Evolutionary conservation across 768 basidiomycete genomes (phyloP), one percentile per base, ranked within the genome.

Genomic region (Daedalea quercina): DNA sequence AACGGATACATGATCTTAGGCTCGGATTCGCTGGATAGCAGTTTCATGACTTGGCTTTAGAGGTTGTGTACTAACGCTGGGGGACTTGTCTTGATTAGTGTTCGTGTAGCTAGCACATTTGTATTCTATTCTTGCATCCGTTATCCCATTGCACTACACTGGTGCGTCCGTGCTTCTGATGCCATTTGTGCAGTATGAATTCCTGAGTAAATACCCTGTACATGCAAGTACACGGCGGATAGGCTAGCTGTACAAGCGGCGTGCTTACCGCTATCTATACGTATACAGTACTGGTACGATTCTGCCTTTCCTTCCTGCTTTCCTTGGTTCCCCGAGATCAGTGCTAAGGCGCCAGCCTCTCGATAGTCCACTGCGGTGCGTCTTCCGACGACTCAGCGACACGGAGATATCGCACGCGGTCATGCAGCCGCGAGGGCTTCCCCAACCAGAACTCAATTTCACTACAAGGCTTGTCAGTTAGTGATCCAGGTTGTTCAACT

Each of bases 361-460:
- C 84, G 48, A 93, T 80, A 64, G 73, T 81, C 94, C 94, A 96
- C 57, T 67, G 67, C 12, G 80, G 73, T 22, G 71, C 65, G 42
- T 77, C 78, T 12, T 78, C 76, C 0, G 73, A 57, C 15, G 76
- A 70, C 33, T 69, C 74, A 46, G 74, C 72, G 19, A 69, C 65
- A n/a, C 81, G 81, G 47, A 80, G 71, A 67, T 92, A 93, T 23
- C 81, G 81, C 55, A 95, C 80, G 42, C 94, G 84, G 67, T 97
- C 94, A 60, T 97, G 94, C 47, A 97, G 73, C 35, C 95, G 80
- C 23, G 91, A 94, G n/a, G 91, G 90, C 62, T 93, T 88, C 26
- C 95, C 95, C n/a, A 80, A 77, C 95, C 95, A 97, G 67, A 97
- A 97, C 65, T 98, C 95, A 47, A 98, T 76, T 70, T 98, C 95